Base-by-base conservation (phyloP, 2,329 filamentous ascomycete genomes). In the Alternaria gaisen region DNA sequence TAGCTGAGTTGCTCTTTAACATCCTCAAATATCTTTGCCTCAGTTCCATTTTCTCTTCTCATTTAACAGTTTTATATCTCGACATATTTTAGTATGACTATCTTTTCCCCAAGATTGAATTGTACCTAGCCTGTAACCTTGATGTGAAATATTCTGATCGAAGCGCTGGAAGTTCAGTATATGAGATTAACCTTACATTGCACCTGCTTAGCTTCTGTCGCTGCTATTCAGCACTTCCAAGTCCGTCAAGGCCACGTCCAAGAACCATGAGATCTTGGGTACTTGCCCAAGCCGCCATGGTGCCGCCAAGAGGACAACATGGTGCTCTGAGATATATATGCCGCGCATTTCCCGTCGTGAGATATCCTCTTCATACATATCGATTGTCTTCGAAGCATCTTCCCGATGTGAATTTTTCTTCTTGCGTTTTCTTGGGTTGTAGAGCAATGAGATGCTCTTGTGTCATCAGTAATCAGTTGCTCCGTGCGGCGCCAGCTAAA, bases 221-320 rank as follows among this genome's bases (percentile, higher is more conserved):
- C 10, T 47, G 26, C 43, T 20, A 20, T 32, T 30, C 11, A 32
- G 16, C n/a, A 2, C 26, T 14, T 30, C 28, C 28, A 30, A 30
- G 28, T 4, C 0, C 3, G n/a, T 47, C 26, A 20, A 47, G 26
- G 43, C 28, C 28, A 26, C 5, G 1, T 18, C 24, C 10, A 28
- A 26, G 14, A 20, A 18, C 26, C 43, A 32, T 20, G 8, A 30
- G 18, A 20, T 47, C n/a, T 6, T 28, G 1, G 26, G 26, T 11
- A 47, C 26, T n/a, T 32, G 7, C 28, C 44, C 44, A 11, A 47
- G 28, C 14, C n/a, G 44, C 44, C 44, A 22, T 48, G 30, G 44
- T 48, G 46, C 16, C 46, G 46, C 46, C 46, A 48, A 48, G 46
- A 48, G 46, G 46, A 34, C 46, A 48, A 34, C 46, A 48, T 48